Evolutionary conservation across 2,329 filamentous ascomycete species (phyloP), one percentile per base, ranked within the genome.

Genomic region (Aspergillus vadensis): DNA sequence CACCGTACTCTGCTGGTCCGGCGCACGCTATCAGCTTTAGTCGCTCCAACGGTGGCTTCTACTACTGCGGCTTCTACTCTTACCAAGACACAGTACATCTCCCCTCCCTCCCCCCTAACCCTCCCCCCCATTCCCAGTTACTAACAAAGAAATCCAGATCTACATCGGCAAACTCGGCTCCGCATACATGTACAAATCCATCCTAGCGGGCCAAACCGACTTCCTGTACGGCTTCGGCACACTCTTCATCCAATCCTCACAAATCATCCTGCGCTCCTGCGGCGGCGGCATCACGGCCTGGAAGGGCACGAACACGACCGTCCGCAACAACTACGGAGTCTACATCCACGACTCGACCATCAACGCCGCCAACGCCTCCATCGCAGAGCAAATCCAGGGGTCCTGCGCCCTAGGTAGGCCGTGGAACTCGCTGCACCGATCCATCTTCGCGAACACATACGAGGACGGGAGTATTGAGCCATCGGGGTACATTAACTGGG

Each of bases 161-260:
- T 90, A 89, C 66, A 72, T 89, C 15, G 87, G 87, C 56, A 89
- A 90, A 69, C 77, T 88, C 1, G 87, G 84, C 30, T 89, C 88
- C 64, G 83, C 83, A 0, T 89, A 88, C 74, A 86, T 90, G 72
- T 82, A 86, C 70, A 78, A 83, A 38, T 82, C 77, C 56, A 81
- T 85, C 38, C 80, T 90, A 5, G 87, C 85, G 0, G 88, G 88
- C 0, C 80, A 89, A 69, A 89, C 86, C 0, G 88, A 90, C 66
- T 90, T 90, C 74, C 76, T 90, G 19, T 90, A 89, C 68, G 87
- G 86, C 8, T 89, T 89, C 68, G 87, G 87, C 25, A 89, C 87
- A 0, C 80, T 84, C 3, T 90, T 83, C 80, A 79, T 89, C 43
- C 80, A 85, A 58, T 76, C 79, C 3, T 85, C 82, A 1, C 76